phyloP scores from a whole-genome alignment of 371 early-diverging fungal genomes.

The Fennellomyces sp. region DNA sequence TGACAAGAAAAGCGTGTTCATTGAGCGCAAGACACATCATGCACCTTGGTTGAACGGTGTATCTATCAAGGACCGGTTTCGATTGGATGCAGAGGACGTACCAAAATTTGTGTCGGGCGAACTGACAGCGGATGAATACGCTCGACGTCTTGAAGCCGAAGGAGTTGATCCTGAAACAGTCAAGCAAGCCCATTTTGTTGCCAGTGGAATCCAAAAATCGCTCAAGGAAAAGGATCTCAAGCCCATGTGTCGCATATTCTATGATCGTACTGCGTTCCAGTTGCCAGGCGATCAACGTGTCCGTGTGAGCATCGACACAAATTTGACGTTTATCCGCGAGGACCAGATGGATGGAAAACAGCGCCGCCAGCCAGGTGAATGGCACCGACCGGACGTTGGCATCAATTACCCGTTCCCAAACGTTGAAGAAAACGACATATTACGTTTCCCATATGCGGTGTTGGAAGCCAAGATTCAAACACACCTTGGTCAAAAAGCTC shows the following conservation, averaged over 20 bases:
- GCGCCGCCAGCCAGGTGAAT: conserved; percentile 74
- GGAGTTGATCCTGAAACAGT: conserved; percentile 78
- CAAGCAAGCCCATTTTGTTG: conserved; percentile 71
- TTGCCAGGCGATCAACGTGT: conserved; percentile 93
- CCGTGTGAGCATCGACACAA: conserved; percentile 96
- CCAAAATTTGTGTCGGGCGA: conserved; percentile 67
- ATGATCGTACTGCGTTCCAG: conserved; percentile 98
- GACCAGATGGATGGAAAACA: conserved; percentile 73
- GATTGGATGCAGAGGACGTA: conserved; percentile 50
- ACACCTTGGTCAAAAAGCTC: conserved; percentile 80
- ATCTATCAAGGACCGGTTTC: conserved; percentile 71
- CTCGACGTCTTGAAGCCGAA: conserved; percentile 75
- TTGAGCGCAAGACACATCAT: conserved; percentile 99
- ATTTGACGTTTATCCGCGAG: conserved; percentile 97
- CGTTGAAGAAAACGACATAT: conserved; percentile 79
- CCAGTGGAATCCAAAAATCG: conserved; percentile 81
- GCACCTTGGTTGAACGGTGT: conserved; percentile 97
- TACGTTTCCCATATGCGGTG: conserved; percentile 95
- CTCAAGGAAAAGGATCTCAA: conserved; percentile 75
- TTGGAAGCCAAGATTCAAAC: conserved; percentile 97
- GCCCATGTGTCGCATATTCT: conserved; percentile 89
- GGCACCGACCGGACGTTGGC: conserved; percentile 92
- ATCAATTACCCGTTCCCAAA: conserved; percentile 88
- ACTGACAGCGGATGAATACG: conserved; percentile 78
- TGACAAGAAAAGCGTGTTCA: conserved; percentile 71